Base-by-base conservation (phyloP, 805 yeast species). In the Pachysolen tannophilus region DNA sequence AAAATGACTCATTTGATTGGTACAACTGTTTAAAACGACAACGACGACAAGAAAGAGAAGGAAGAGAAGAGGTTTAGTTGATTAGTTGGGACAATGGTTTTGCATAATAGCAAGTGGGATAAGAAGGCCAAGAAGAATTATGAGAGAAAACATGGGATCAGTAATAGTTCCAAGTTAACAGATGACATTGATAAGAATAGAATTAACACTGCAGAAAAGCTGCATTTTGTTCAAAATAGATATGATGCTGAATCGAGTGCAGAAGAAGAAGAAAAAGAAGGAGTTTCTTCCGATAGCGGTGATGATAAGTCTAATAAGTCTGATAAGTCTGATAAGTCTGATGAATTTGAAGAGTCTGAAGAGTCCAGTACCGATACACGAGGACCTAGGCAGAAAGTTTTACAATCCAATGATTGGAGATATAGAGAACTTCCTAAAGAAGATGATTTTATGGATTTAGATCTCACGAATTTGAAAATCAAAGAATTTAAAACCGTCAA, bases 61-160 rank as follows among this genome's bases (percentile, higher is more conserved):
- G n/a, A n/a, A n/a, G n/a, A n/a, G n/a, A n/a, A n/a, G n/a, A n/a
- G n/a, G n/a, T n/a, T n/a, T n/a, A n/a, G n/a, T n/a, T n/a, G n/a
- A n/a, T n/a, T n/a, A n/a, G n/a, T n/a, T n/a, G n/a, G n/a, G n/a
- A 33, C 10, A 4, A 70, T 70, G 77, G 77, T 70, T 8, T 52
- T 71, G 10, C 76, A 70, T 41, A 70, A 70, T 46, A 65, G 60
- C 34, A 70, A 70, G 49, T 70, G 77, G 76, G 71, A 70, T 38
- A 52, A 59, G 32, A 63, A 59, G 39, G 72, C 73, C 11, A 68
- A 62, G 34, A 46, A 49, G 25, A 50, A 57, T 13, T 67, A 67
- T 40, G 44, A 59, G 48, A 48, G 56, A 28, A 70, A 71, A 43
- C 75, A 69, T 43, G 67, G 67, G 1, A 38, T 48, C 6, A 33